Evolutionary conservation across 2,329 filamentous ascomycete genomes (phyloP).

Genomic region (Elsinoe necatrix): DNA sequence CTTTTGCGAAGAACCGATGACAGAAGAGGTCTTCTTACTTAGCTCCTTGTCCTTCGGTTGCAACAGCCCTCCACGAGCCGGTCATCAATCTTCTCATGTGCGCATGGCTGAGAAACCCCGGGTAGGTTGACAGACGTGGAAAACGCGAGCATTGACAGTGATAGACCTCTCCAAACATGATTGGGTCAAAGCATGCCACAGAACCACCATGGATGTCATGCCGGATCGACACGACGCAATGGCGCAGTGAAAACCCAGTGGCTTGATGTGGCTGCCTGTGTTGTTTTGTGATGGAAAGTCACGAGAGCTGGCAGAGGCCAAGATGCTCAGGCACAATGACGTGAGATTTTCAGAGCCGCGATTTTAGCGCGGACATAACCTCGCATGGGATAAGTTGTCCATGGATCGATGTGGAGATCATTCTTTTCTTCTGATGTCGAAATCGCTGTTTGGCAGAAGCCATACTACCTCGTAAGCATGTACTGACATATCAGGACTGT

Average conservation of each 20-base stretch:
- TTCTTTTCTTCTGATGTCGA: too few relatives aligned
- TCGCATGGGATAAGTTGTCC: neutral
- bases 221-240: constrained; percentile 11
- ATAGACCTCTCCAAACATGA: neutral
- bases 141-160: constrained; percentile 1
- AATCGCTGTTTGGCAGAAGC: too few relatives aligned
- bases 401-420: too few relatives aligned
- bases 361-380: neutral
- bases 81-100: neutral
- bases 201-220: constrained; percentile 1
- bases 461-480: too few relatives aligned
- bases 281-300: neutral
- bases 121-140: neutral
- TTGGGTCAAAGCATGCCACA: neutral
- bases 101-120: neutral
- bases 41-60: neutral
- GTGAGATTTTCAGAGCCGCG: neutral
- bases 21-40: neutral
- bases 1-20: neutral
- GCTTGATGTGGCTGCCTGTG: neutral
- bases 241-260: neutral
- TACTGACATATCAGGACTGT: too few relatives aligned
- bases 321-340: constrained; percentile 12
- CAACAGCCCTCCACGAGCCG: neutral
- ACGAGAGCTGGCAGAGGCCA: neutral